These are phyloP conservation scores for Lentinula lateritia DNA, from an alignment of 768 basidiomycete genomes.

Conservation along the genomic window DNA sequence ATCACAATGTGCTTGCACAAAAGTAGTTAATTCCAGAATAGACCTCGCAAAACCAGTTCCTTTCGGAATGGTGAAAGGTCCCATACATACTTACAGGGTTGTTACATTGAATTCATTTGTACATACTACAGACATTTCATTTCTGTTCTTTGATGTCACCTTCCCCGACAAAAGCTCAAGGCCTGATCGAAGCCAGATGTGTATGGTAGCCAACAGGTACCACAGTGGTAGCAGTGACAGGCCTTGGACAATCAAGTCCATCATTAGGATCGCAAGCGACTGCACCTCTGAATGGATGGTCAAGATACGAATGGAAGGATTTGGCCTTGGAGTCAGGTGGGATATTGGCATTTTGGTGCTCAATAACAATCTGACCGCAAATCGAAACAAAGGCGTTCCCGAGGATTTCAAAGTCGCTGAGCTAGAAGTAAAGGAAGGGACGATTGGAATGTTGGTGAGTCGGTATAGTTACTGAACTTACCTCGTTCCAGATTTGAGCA, in stretches of 20 bases:
- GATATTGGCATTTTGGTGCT: neutral
- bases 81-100: too few relatives aligned
- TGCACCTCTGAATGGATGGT: neutral
- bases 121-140: too few relatives aligned
- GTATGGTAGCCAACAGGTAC: neutral
- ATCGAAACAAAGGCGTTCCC: conserved; percentile 6
- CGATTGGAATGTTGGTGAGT: neutral
- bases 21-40: too few relatives aligned
- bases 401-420: conserved; percentile 13
- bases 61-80: too few relatives aligned
- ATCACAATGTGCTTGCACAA: too few relatives aligned
- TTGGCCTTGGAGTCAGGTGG: neutral
- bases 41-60: too few relatives aligned
- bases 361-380: conserved; percentile 1
- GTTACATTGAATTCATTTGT: too few relatives aligned
- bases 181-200: neutral
- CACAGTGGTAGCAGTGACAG: neutral
- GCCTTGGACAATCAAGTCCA: neutral
- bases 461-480: conserved; percentile 6
- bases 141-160: too few relatives aligned
- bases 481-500: conserved; percentile 36
- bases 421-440: neutral
- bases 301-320: neutral
- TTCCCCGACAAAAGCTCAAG: neutral
- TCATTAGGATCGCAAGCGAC: neutral